A percentile compares a stretch with the other conserved stretches of the same genome.
These are phyloP conservation scores for Ceratobasidium sp. DNA, from an alignment of 1,284 basidiomycete genomes.

Conservation along the genomic window DNA sequence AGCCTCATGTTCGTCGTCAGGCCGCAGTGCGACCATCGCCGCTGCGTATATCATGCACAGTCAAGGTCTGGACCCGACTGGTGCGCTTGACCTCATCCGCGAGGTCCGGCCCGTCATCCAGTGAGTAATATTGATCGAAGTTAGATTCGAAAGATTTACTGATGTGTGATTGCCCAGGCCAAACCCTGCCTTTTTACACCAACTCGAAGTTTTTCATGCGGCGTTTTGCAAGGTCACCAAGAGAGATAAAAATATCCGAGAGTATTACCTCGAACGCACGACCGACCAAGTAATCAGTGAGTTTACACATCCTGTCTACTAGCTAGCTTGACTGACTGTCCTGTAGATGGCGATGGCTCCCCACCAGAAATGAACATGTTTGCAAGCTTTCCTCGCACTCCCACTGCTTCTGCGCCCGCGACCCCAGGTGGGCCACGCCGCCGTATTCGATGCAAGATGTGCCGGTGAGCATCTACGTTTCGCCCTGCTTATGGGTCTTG, in stretches of 20 bases:
- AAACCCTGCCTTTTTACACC: slow-evolving; percentile 76
- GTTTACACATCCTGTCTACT: slow-evolving; percentile 47
- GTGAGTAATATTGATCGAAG: slow-evolving; percentile 57
- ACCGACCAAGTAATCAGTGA: slow-evolving; percentile 77
- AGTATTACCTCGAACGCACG: slow-evolving; percentile 81
- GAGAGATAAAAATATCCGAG: slow-evolving; percentile 71
- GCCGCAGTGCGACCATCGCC: slow-evolving; percentile 79
- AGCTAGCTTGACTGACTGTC: slow-evolving; percentile 43
- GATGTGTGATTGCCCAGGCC: slow-evolving; percentile 59
- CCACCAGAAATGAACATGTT: slow-evolving; percentile 72
- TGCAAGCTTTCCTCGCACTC: slow-evolving; percentile 72
- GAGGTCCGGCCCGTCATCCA: slow-evolving; percentile 69
- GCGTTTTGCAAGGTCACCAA: slow-evolving; percentile 73
- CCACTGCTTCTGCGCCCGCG: slow-evolving; percentile 65
- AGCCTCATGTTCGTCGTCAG: slow-evolving; percentile 53
- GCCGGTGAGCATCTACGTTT: slow-evolving; percentile 60
- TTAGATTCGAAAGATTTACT: slow-evolving; percentile 17
- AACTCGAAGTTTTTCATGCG: slow-evolving; percentile 77
- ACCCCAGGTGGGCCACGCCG: slow-evolving; percentile 61
- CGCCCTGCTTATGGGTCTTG: not conserved
- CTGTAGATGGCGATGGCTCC: slow-evolving; percentile 72
- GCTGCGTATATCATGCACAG: slow-evolving; percentile 86
- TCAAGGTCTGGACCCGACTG: slow-evolving; percentile 65
- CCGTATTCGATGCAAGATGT: slow-evolving; percentile 88
- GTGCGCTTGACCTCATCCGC: slow-evolving; percentile 71